Percentiles rank a stretch among this genome's conserved stretches.
These are phyloP conservation scores for Colletotrichum cuscutae DNA, from an alignment of 2,329 filamentous ascomycete genomes.

Conservation along the genomic window DNA sequence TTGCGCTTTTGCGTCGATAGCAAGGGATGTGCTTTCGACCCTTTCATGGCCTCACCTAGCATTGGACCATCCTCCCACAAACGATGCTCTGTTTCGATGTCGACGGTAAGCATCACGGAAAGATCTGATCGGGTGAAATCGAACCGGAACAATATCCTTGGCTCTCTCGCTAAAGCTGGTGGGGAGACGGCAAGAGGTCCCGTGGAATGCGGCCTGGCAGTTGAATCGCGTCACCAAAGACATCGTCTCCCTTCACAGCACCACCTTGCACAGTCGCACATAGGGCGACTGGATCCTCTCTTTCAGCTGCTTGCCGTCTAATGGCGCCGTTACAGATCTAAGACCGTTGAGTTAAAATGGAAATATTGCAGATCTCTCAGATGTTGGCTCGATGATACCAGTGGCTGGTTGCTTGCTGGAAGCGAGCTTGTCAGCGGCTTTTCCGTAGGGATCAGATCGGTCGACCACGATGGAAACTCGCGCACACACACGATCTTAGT, in stretches of 20 bases:
- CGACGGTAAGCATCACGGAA: not conserved
- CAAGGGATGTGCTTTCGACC: not conserved
- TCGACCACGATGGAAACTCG: too few relatives aligned
- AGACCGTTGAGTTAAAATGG: slow-evolving; percentile 7
- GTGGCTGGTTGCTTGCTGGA: not conserved
- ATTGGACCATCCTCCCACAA: not conserved
- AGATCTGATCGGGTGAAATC: not conserved
- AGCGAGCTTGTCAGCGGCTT: not conserved
- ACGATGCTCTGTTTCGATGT: not conserved
- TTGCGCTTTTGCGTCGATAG: not conserved
- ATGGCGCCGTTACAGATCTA: slow-evolving; percentile 35
- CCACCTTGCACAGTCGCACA: not conserved
- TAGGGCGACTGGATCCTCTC: slow-evolving; percentile 40
- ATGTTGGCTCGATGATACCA: not conserved
- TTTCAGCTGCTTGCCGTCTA: slow-evolving; percentile 40
- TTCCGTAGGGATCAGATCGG: not conserved
- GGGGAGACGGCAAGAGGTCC: not conserved
- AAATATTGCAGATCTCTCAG: slow-evolving; percentile 5
- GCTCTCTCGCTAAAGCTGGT: not conserved
- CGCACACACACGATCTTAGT: too few relatives aligned
- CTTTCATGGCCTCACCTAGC: not conserved
- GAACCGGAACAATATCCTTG: not conserved
- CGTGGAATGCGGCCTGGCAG: not conserved
- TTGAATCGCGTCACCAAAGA: not conserved
- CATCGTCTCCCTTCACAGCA: not conserved